These are phyloP conservation scores for Candida sp. DNA, from an alignment of 1,139 yeast genomes.

Conservation along the genomic window DNA sequence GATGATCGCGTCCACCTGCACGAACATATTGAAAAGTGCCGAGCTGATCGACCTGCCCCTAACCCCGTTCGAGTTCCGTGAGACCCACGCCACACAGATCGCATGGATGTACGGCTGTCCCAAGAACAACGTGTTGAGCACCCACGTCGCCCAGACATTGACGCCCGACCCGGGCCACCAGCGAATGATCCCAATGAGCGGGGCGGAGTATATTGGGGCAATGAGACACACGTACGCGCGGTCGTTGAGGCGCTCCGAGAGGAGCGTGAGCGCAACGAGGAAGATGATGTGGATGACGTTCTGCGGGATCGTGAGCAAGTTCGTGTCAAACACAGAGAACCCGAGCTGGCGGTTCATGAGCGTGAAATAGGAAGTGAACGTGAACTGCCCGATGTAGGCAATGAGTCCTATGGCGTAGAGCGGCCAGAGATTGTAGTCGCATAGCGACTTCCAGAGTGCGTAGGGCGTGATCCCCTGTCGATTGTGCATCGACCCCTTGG, in stretches of 20 bases:
- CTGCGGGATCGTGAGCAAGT: conserved; percentile 56
- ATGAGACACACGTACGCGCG: conserved; percentile 35
- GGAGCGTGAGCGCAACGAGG: conserved; percentile 40
- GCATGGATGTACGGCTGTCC: conserved; percentile 59
- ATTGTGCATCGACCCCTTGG: conserved; percentile 31
- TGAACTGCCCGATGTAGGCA: conserved; percentile 44
- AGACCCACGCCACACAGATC: conserved; percentile 61
- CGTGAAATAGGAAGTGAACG: conserved; percentile 29
- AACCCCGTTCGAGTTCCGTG: conserved; percentile 63
- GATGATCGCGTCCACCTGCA: conserved; percentile 58
- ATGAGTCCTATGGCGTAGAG: conserved; percentile 55
- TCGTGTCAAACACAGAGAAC: conserved; percentile 57
- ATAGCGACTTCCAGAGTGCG: conserved; percentile 41
- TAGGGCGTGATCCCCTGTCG: conserved; percentile 54
- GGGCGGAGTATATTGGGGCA: conserved; percentile 42
- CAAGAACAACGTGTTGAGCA: conserved; percentile 45
- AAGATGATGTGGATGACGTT: conserved; percentile 19
- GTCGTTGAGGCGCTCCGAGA: conserved; percentile 42
- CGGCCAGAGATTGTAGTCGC: conserved; percentile 66
- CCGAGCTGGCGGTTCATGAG: conserved; percentile 53
- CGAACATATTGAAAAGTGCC: conserved; percentile 65
- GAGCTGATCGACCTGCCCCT: conserved; percentile 57
- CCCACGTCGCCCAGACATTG: conserved; percentile 57
- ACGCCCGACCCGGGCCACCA: conserved; percentile 55
- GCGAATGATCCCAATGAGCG: conserved; percentile 45